Conservation (phyloP, 1,284 basidiomycete genomes). For the Boletus albobrunnescens region DNA sequence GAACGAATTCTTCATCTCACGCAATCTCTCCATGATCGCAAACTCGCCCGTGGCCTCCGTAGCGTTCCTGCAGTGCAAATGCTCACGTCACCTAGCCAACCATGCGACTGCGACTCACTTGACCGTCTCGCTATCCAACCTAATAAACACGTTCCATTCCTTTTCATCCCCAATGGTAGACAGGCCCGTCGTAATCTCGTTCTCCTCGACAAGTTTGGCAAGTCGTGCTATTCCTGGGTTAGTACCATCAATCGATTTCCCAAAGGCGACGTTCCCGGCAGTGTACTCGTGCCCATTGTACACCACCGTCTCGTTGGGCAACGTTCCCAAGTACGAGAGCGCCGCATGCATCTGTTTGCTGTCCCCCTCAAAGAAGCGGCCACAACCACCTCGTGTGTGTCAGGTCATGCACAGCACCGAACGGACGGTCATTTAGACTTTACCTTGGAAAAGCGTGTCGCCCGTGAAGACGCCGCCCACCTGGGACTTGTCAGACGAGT, state of each 20-base stretch:
- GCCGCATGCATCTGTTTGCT: slow-evolving; percentile 82
- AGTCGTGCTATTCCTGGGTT: slow-evolving; percentile 58
- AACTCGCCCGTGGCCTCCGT: slow-evolving; percentile 43
- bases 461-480: slow-evolving; percentile 88
- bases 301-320: slow-evolving; percentile 81
- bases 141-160: slow-evolving; percentile 83
- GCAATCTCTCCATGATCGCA: slow-evolving; percentile 67
- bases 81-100: neutral
- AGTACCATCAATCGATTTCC: slow-evolving; percentile 59
- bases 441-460: slow-evolving; percentile 81
- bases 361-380: slow-evolving; percentile 95
- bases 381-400: slow-evolving; percentile 92
- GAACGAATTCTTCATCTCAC: slow-evolving; percentile 83
- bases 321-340: slow-evolving; percentile 68
- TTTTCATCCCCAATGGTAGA: slow-evolving; percentile 85
- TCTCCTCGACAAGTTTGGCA: slow-evolving; percentile 46
- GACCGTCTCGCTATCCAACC: slow-evolving; percentile 54
- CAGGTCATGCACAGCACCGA: slow-evolving; percentile 35
- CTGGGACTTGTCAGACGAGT: slow-evolving; percentile 46
- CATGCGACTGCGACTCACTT: slow-evolving; percentile 42
- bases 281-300: slow-evolving; percentile 97
- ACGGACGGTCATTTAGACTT: neutral
- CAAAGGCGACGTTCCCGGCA: slow-evolving; percentile 61
- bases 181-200: slow-evolving; percentile 65
- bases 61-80: slow-evolving; percentile 37